Evolutionary conservation across 2,329 filamentous ascomycete species (phyloP), one percentile per base, ranked within the genome.

Genomic region (Fusarium devonianum): DNA sequence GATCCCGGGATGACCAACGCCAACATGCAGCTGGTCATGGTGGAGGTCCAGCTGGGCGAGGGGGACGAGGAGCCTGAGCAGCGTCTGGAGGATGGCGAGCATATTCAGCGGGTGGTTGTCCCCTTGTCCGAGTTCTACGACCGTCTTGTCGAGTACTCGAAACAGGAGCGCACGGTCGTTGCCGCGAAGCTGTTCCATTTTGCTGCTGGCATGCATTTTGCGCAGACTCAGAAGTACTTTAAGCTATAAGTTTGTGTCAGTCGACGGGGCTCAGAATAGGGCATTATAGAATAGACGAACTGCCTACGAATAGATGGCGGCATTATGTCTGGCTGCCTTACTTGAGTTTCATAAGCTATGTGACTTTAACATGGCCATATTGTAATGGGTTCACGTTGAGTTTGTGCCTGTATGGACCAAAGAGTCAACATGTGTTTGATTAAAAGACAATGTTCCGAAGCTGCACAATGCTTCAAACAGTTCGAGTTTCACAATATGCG

Each of bases 181-280:
- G 63, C 63, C 7, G 62, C 62, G 23, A 65, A 65, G 38, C 50
- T 65, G 11, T 65, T 65, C 17, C 63, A 65, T 32, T 65, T 65
- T 50, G 63, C 62, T 7, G 63, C 63, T 19, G 62, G 63, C 8
- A 65, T 65, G 63, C 58, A 65, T 37, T 65, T 65, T 53, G 63
- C 62, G 0, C 49, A 65, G 35, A 65, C 63, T 19, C 63, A 65
- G 23, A 65, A 65, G 43, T 65, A 65, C 11, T 65, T 63, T 60
- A 53, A 26, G 23, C 23, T 10, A 12, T 6, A 12, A 12, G 23
- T 12, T 10, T 10, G 10, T 4, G 23, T 4, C 10, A 12, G 11
- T 26, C 7, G 11, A 12, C n/a, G 21, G n/a, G 23, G n/a, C 23
- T n/a, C n/a, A 26, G 23, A 12, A n/a, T 3, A 26, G 11, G 23